Conservation (phyloP, 148 eudicot species). For the Chenopodium quinoa region DNA sequence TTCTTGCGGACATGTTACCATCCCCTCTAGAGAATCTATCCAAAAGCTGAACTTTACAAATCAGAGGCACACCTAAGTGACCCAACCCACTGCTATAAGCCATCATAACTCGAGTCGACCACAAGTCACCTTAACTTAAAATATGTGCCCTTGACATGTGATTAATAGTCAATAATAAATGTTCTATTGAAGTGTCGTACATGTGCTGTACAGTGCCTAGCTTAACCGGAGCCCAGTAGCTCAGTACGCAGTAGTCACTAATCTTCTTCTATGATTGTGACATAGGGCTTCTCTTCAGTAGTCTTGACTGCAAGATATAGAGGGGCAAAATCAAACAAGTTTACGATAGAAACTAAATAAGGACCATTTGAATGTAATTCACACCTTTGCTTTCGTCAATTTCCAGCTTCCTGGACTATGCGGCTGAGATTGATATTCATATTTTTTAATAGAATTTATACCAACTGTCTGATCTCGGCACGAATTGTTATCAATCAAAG, state of each 20-base stretch:
- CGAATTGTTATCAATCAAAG: conserved; percentile 31
- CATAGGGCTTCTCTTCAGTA: conserved; percentile 46
- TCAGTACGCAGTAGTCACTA: not conserved
- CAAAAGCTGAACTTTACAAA: not conserved
- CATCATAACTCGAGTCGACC: not conserved
- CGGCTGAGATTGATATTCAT: conserved; percentile 42
- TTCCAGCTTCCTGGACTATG: conserved; percentile 74
- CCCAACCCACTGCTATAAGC: not conserved
- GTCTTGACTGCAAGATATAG: conserved; percentile 53
- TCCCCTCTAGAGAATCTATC: not conserved
- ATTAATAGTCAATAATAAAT: not conserved
- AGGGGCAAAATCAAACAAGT: conserved; percentile 1
- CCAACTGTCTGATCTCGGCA: conserved; percentile 19
- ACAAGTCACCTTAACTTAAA: not conserved
- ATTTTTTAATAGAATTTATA: conserved; percentile 47
- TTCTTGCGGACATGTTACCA: not conserved
- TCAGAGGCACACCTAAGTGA: not conserved
- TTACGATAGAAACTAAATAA: not conserved
- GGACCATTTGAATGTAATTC: conserved; percentile 4
- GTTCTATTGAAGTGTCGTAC: not conserved
- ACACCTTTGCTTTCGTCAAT: conserved; percentile 68
- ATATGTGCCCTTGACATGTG: not conserved
- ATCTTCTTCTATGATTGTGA: conserved; percentile 20
- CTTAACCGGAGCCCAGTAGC: not conserved
- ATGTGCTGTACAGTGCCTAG: not conserved